These are phyloP conservation scores for Pichia exigua DNA, from an alignment of 805 yeast species.

Conservation along the genomic window DNA sequence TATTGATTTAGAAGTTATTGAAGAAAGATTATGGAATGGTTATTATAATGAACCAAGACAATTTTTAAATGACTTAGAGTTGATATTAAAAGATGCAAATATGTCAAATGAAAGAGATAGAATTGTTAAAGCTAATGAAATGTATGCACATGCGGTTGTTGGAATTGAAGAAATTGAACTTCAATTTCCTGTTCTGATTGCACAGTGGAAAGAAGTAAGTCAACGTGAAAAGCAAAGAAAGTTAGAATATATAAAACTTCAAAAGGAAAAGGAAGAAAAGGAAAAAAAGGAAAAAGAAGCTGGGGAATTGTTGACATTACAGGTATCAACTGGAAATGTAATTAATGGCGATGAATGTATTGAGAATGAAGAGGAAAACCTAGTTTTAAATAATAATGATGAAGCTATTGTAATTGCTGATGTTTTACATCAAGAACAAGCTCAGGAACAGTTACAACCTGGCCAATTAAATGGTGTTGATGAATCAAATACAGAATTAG, in stretches of 20 bases:
- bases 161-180: constrained; percentile 82
- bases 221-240: constrained; percentile 55
- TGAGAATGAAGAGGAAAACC: constrained; percentile 1
- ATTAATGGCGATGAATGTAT: neutral
- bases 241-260: constrained; percentile 26
- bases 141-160: constrained; percentile 94
- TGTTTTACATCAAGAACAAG: constrained; percentile 8
- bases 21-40: constrained; percentile 96
- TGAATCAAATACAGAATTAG: constrained; percentile 1
- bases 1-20: constrained; percentile 90
- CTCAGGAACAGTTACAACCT: constrained; percentile 18
- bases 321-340: neutral
- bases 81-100: constrained; percentile 73
- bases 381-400: constrained; percentile 2
- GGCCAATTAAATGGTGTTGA: constrained; percentile 7
- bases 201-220: constrained; percentile 69
- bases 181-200: constrained; percentile 54
- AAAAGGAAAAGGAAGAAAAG: constrained; percentile 6
- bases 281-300: neutral
- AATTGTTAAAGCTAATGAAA: constrained; percentile 74
- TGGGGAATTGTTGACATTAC: neutral
- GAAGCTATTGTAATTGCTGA: neutral
- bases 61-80: constrained; percentile 73
- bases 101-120: constrained; percentile 79
- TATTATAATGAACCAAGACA: constrained; percentile 89